Evolutionary conservation across 805 yeast species (phyloP).

Genomic region (Candida piceae): DNA sequence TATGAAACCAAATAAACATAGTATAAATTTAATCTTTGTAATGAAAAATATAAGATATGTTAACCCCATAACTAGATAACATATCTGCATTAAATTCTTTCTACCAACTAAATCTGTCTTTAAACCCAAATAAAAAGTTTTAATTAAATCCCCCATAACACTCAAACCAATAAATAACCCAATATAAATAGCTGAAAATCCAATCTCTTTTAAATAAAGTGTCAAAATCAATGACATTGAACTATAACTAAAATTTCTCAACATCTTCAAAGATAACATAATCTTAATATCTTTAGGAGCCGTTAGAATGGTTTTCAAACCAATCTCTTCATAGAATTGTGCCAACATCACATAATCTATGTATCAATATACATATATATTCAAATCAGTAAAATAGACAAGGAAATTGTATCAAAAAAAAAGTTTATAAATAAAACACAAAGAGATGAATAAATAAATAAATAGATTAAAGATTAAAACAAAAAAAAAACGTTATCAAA

Average conservation of each 20-base stretch:
- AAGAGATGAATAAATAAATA: too few species aligned
- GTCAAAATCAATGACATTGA: slow-evolving; percentile 38
- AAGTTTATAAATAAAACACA: too few species aligned
- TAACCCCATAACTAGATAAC: slow-evolving; percentile 37
- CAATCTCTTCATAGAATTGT: slow-evolving; percentile 29
- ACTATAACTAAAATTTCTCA: slow-evolving; percentile 35
- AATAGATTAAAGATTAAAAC: too few species aligned
- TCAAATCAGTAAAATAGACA: too few species aligned
- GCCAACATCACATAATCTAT: too few species aligned
- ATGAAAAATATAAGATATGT: slow-evolving; percentile 39
- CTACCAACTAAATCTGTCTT: slow-evolving; percentile 46
- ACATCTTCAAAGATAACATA: slow-evolving; percentile 30
- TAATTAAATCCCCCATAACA: slow-evolving; percentile 45
- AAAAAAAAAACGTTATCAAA: too few species aligned
- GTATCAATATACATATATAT: too few species aligned
- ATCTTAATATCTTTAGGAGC: slow-evolving; percentile 32
- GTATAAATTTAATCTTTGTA: slow-evolving; percentile 28
- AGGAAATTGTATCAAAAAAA: too few species aligned
- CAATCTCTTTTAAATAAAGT: slow-evolving; percentile 37
- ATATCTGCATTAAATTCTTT: slow-evolving; percentile 32
- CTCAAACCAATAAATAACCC: slow-evolving; percentile 48
- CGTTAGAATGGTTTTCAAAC: slow-evolving; percentile 27
- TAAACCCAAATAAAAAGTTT: slow-evolving; percentile 42
- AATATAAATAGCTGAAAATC: slow-evolving; percentile 36
- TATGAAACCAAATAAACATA: slow-evolving; percentile 36